Evolutionary conservation across 352 stramenopile species (phyloP), one percentile per base, ranked within the genome.

Genomic region (Phytophthora ramorum): DNA sequence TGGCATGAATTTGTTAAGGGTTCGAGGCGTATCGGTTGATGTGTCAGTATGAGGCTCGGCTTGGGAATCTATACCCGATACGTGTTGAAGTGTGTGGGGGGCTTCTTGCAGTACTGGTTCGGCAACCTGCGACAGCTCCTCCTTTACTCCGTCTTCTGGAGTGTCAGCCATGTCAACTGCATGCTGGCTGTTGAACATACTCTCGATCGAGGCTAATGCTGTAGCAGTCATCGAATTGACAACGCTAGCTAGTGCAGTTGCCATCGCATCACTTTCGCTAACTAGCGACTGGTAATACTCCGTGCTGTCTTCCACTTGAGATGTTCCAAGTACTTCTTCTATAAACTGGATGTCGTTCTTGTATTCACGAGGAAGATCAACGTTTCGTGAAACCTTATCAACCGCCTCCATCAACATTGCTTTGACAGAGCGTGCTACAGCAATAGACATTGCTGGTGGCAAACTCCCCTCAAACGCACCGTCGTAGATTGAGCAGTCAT

Each of bases 371-470:
- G 40, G 53, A 34, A 56, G 20, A 10, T 49, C 45, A 34, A 24
- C 20, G 30, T 13, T 41, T 32, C 38, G 59, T 22, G 52, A 60
- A 32, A 58, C 51, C 13, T 64, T 72, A 16, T 65, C 28, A 22
- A 79, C 41, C 10, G 66, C 59, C 22, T 68, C 41, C 35, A 56
- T 55, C n/a, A 71, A 6, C 20, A 79, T 71, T 16, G 58, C 63
- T 37, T 68, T 61, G 26, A 79, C 67, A 5, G 58, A 66, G 19
- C 53, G 49, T 26, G 67, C 71, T 38, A 79, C 45, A 24, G 67
- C 63, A 28, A 66, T 37, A 26, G 67, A 76, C 71, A 76, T 79
- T 9, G 49, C 34, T 26, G 68, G 58, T 6, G 67, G 34, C 26
- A 75, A 59, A 32, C 7, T 19, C 3, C 60, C 35, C 10, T 41